Evolutionary conservation across 345 rosid species (phyloP), one percentile per base, ranked within the genome.

Genomic region (Lumnitzera racemosa): DNA sequence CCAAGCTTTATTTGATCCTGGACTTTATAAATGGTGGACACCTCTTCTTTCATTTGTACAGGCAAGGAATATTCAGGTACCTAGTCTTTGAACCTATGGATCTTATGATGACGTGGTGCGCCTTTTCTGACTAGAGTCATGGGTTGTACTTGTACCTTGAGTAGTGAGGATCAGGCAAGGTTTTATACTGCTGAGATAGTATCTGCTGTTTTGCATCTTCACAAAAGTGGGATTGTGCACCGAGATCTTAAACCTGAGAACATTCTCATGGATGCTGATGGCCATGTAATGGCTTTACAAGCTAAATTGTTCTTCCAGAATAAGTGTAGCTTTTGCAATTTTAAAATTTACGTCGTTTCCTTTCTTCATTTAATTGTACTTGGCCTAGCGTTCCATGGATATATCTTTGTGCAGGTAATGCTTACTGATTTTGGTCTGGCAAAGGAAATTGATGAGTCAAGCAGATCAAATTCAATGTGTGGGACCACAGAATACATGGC

Each of bases 161-260:
- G 50, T 61, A 86, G 89, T 61, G 89, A 86, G 86, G 89, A 86
- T 70, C 92, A 83, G 69, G 85, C 92, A 20, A 75, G 84, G 79
- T 56, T 81, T 68, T 86, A 83, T 71, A 74, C 87, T 55, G 89
- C 89, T 63, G 89, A 83, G 89, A 83, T 83, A 53, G 87, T 83
- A 14, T 79, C 76, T 68, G 89, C 92, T 70, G 92, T 86, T 75
- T 77, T 87, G 27, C 89, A 81, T 76, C 92, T 86, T 70, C 92
- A 86, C 85, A 72, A 72, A 46, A 67, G 72, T 0, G 87, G 89
- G 58, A 79, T 83, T 27, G 86, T 76, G 70, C 92, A 86, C 65
- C 84, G 89, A 41, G 92, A 83, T 78, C 87, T 86, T 61, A 86
- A 86, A 75, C 92, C 87, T 29, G 92, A 86, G 80, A 86, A 86